Percentiles rank a stretch among this genome's conserved stretches.
phyloP scores from a whole-genome alignment of 768 basidiomycete genomes.

The Xanthoconium purpureum region DNA sequence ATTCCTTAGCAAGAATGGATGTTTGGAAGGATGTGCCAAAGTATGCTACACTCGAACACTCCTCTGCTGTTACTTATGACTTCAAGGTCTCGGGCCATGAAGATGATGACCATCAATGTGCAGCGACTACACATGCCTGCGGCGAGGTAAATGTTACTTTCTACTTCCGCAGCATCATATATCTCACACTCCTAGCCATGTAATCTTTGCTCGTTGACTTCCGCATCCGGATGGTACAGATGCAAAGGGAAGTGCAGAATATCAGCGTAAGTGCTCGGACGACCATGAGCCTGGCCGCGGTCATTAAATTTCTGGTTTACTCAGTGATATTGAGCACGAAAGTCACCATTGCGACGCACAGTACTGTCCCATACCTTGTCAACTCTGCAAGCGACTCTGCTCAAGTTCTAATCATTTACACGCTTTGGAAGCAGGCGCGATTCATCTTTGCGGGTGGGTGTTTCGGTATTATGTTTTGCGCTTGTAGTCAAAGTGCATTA shows the following conservation, averaged over 20 bases:
- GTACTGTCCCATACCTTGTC: slow-evolving; percentile 52
- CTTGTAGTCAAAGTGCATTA: not conserved
- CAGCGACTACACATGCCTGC: slow-evolving; percentile 50
- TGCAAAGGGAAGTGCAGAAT: slow-evolving; percentile 44
- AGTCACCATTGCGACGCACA: slow-evolving; percentile 48
- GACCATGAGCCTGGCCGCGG: not conserved
- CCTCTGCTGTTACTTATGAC: not conserved
- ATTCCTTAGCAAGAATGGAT: slow-evolving; percentile 24
- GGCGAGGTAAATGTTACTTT: slow-evolving; percentile 41
- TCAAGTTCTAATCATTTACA: slow-evolving; percentile 49
- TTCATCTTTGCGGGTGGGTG: slow-evolving; percentile 59
- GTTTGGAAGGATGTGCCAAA: too few species aligned
- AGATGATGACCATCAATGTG: slow-evolving; percentile 51
- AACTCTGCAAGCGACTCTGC: slow-evolving; percentile 55
- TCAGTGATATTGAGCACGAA: slow-evolving; percentile 45
- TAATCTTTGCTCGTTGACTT: slow-evolving; percentile 30
- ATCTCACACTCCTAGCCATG: slow-evolving; percentile 37
- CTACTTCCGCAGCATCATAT: not conserved
- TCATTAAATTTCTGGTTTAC: not conserved
- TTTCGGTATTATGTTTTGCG: not conserved
- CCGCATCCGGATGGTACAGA: slow-evolving; percentile 34
- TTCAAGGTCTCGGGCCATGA: slow-evolving; percentile 44
- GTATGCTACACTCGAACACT: slow-evolving; percentile 25
- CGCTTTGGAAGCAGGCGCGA: slow-evolving; percentile 35
- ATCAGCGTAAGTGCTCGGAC: slow-evolving; percentile 34